Evolutionary conservation across 768 basidiomycete species (phyloP), one percentile per base, ranked within the genome.

Genomic region (Trametes meyenii): DNA sequence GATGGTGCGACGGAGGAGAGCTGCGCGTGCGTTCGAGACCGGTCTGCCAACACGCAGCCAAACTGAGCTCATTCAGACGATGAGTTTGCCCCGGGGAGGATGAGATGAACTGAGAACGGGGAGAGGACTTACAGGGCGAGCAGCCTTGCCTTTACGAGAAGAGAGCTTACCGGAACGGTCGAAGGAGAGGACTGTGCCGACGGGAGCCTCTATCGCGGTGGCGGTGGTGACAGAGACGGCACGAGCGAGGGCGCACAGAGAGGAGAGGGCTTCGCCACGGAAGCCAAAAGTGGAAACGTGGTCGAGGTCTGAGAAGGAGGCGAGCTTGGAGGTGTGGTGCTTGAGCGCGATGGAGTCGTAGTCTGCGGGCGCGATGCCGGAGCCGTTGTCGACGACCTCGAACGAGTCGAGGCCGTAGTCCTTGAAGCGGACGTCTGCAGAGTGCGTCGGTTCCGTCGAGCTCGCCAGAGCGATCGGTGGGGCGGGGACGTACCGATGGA

Each of bases 241-340:
- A 55, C 90, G 87, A 51, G 86, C 83, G 0, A 97, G 75, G 1
- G 92, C 92, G 70, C 96, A 99, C 0, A 99, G 80, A 2, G 96
- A 95, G 7, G 94, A 94, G 0, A 99, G 79, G 0, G 97, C 97
- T 75, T 99, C 97, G 16, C 97, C 97, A 39, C 97, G 84, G 71
- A 98, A 99, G 0, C 96, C 96, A 72, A 98, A 97, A 0, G 94
- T 94, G 5, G 76, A 75, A 11, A 98, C 85, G 0, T 81, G 76
- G 2, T 83, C 77, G 3, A 98, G 83, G 70, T 94, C 92, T 3
- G 83, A 75, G 69, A 89, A 94, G 0, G 86, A 83, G 3, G 85
- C 74, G 0, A 99, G 78, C 73, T 99, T 99, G 6, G 96, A 98
- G 0, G 96, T 99, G 70, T 94, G 86, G 68, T 97, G 92, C 71